Evolutionary conservation across 805 yeast genomes (phyloP).

Genomic region (Kazachstania viticola): DNA sequence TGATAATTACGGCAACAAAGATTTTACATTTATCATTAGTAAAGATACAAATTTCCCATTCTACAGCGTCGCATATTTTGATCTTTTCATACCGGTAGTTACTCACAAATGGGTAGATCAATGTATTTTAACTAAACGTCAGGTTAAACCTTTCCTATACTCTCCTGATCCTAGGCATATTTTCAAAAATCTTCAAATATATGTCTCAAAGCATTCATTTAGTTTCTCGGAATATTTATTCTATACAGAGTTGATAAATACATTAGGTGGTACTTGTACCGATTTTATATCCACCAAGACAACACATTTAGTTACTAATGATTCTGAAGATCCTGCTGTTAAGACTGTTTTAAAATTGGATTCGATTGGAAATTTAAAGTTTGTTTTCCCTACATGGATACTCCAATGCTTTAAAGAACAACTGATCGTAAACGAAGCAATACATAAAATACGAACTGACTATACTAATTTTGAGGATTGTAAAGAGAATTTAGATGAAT

Average conservation of each 20-base stretch:
- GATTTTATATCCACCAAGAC: constrained; percentile 55
- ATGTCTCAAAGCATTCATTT: constrained; percentile 25
- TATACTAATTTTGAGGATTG: constrained; percentile 1
- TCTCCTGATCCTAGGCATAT: constrained; percentile 63
- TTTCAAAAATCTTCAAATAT: constrained; percentile 49
- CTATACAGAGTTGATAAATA: constrained; percentile 43
- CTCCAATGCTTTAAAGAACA: constrained; percentile 52
- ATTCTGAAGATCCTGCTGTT: constrained; percentile 46
- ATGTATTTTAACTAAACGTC: constrained; percentile 12
- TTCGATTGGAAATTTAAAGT: constrained; percentile 33
- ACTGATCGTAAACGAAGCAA: constrained; percentile 38
- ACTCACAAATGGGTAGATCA: constrained; percentile 17
- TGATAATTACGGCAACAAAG: constrained; percentile 5
- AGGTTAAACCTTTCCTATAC: constrained; percentile 28
- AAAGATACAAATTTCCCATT: constrained; percentile 17
- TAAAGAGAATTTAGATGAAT: constrained; percentile 6
- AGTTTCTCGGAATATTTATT: constrained; percentile 58
- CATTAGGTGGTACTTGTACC: constrained; percentile 67
- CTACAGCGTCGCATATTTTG: constrained; percentile 19
- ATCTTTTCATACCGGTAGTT: constrained; percentile 23
- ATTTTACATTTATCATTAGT: constrained; percentile 18
- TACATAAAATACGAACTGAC: constrained; percentile 33
- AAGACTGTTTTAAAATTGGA: constrained; percentile 37
- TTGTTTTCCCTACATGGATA: constrained; percentile 74
- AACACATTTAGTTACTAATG: constrained; percentile 63